Evolutionary conservation across 257 asterid species (phyloP).

Genomic region (Forsythia viridissima): DNA sequence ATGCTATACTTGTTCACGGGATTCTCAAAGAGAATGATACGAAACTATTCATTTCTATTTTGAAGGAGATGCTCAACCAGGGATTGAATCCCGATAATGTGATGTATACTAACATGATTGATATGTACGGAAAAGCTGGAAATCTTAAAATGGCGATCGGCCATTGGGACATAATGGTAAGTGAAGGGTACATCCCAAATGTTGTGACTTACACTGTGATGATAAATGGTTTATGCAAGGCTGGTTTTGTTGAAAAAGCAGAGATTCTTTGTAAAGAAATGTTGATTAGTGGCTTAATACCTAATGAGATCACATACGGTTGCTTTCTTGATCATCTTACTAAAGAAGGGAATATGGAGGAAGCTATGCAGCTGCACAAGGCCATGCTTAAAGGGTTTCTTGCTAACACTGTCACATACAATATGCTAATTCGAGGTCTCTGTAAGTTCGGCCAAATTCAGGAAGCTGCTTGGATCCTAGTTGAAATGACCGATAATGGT

Average conservation of each 20-base stretch:
- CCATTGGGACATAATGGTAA: constrained; percentile 74
- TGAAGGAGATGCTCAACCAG: constrained; percentile 56
- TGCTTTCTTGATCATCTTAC: constrained; percentile 82
- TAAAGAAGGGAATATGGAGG: constrained; percentile 60
- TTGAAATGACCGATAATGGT: constrained; percentile 60
- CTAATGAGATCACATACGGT: constrained; percentile 73
- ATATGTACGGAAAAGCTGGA: constrained; percentile 66
- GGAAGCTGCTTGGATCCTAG: constrained; percentile 48
- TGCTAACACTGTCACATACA: constrained; percentile 69
- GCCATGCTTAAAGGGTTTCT: constrained; percentile 51
- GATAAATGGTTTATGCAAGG: constrained; percentile 71
- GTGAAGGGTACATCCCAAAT: constrained; percentile 66
- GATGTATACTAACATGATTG: constrained; percentile 65
- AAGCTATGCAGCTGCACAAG: constrained; percentile 63
- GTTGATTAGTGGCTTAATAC: constrained; percentile 55
- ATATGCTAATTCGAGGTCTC: constrained; percentile 73
- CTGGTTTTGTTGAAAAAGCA: constrained; percentile 61
- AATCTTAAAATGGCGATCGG: constrained; percentile 61
- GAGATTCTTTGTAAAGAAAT: constrained; percentile 62
- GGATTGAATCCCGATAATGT: constrained; percentile 71
- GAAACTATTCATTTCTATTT: constrained; percentile 32
- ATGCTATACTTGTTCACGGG: constrained; percentile 62
- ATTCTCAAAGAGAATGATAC: constrained; percentile 48
- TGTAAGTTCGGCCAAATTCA: constrained; percentile 63
- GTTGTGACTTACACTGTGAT: constrained; percentile 63